Evolutionary conservation across 208 protist species (phyloP).

Genomic region (Crithidia expoeki): DNA sequence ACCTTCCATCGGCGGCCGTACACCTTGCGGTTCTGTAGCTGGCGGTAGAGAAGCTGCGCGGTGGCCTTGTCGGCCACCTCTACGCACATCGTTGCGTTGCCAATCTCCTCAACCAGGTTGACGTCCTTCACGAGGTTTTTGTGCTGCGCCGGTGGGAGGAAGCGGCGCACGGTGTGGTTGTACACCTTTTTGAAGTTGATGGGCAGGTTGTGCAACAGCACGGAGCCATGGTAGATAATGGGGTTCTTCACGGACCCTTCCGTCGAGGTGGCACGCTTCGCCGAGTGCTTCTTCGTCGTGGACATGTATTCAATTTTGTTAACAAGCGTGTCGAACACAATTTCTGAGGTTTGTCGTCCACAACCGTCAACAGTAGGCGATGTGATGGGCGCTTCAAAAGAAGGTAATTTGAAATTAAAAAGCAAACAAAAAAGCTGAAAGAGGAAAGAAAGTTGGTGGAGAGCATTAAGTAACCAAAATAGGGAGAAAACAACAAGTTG

Average conservation of each 20-base stretch:
- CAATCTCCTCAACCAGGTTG: slow-evolving; percentile 69
- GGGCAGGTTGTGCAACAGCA: slow-evolving; percentile 69
- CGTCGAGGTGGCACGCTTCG: slow-evolving; percentile 4
- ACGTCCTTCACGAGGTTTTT: slow-evolving; percentile 35
- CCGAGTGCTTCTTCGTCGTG: slow-evolving; percentile 1
- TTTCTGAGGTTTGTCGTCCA: background rate
- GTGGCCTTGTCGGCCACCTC: slow-evolving; percentile 62
- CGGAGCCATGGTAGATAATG: slow-evolving; percentile 61
- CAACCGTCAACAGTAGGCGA: background rate
- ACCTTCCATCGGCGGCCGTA: slow-evolving; percentile 82
- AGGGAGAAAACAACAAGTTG: too few relatives aligned
- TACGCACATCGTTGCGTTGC: slow-evolving; percentile 72
- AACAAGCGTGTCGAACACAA: background rate
- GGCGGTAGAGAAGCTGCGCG: slow-evolving; percentile 57
- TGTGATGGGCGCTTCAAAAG: too few relatives aligned
- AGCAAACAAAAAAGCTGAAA: too few relatives aligned
- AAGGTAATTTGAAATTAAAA: too few relatives aligned
- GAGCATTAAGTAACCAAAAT: too few relatives aligned
- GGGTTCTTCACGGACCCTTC: slow-evolving; percentile 20
- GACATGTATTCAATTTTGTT: background rate
- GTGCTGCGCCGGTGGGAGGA: slow-evolving; percentile 47
- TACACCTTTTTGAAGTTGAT: slow-evolving; percentile 70
- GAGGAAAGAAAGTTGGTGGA: too few relatives aligned
- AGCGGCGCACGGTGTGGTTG: slow-evolving; percentile 55
- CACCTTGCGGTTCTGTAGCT: slow-evolving; percentile 73